A percentile compares a stretch with the other conserved stretches of the same genome.
These are phyloP conservation scores for Mortierella sp. DNA, from an alignment of 371 early-diverging fungal genomes.

Conservation along the genomic window DNA sequence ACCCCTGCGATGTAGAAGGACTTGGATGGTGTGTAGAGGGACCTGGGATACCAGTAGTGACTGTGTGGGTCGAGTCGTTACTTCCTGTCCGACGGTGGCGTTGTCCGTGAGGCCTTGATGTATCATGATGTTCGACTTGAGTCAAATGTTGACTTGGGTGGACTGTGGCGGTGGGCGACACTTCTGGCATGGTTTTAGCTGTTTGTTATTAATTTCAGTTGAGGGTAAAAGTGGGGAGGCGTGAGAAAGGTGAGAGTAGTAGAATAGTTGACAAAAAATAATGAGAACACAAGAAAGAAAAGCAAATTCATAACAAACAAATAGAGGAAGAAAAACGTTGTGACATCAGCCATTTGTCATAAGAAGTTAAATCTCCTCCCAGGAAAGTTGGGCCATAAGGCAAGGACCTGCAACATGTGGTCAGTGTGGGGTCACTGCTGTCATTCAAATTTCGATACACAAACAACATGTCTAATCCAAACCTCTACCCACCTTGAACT, in stretches of 20 bases:
- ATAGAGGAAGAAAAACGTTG: not conserved
- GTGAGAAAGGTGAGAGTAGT: not conserved
- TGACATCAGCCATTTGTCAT: not conserved
- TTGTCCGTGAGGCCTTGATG: not conserved
- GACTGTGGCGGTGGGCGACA: slow-evolving; percentile 6
- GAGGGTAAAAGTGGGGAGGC: not conserved
- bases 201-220: not conserved
- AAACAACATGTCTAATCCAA: not conserved
- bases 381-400: not conserved
- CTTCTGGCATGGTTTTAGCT: not conserved
- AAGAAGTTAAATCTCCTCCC: slow-evolving; percentile 1
- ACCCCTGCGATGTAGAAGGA: not conserved
- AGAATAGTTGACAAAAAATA: not conserved
- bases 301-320: not conserved
- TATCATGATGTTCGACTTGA: not conserved
- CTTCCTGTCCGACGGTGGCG: slow-evolving; percentile 15
- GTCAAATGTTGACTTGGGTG: slow-evolving; percentile 4
- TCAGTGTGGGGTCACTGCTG: not conserved
- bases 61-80: slow-evolving; percentile 5
- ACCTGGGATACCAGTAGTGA: not conserved
- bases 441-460: no score
- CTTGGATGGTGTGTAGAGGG: not conserved
- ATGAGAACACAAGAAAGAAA: not conserved
- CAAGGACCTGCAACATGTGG: not conserved
- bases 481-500: not conserved